Base-by-base conservation (phyloP, 371 early-diverging fungal genomes). In the Haplosporangium sp. region DNA sequence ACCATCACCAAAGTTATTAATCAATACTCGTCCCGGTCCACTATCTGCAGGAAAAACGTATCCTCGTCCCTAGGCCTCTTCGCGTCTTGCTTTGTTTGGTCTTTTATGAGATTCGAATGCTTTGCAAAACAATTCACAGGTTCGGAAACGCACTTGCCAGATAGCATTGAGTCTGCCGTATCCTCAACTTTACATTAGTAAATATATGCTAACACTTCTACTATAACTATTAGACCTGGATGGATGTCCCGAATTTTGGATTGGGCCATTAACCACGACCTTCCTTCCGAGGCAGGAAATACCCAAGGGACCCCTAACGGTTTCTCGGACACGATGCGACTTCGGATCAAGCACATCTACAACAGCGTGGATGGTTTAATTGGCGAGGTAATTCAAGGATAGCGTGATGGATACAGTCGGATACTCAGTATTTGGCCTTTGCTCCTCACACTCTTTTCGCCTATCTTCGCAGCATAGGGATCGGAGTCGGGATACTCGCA, bases 61-160 rank as follows among this genome's bases (percentile, higher is more conserved):
- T 73, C 6, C 59, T 85, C n/a, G 82, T 88, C 2, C 89, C 89
- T 0, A 59, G 89, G 21, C 89, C 91, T 5, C 59, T 89, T 20
- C 83, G 91, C 2, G 84, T 87, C 0, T 74, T 90, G 54, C 64
- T 89, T 0, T 86, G 86, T 40, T 83, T 86, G 56, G 70, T 90
- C 2, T 88, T 90, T 64, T 67, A 81, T 7, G 86, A 89, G 42
- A 86, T 86, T 43, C 82, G 91, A 5, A 87, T 89, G 64, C 86
- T 88, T 43, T 90, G 91, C 64, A 87, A 87, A 57, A 89, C 89
- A 0, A 88, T 87, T 9, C 88, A 88, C 38, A 66, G 71, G 77
- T 77, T 56, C 62, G 68, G 29, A 29, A 29, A 29, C 29, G 29
- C 29, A 29, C 4, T 29, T 29, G 29, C 29, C 4, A 29, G 29